A percentile compares a stretch with the other conserved stretches of the same genome.
phyloP scores from a whole-genome alignment of 2,329 filamentous ascomycete species.

The Pyrenochaeta sp. region DNA sequence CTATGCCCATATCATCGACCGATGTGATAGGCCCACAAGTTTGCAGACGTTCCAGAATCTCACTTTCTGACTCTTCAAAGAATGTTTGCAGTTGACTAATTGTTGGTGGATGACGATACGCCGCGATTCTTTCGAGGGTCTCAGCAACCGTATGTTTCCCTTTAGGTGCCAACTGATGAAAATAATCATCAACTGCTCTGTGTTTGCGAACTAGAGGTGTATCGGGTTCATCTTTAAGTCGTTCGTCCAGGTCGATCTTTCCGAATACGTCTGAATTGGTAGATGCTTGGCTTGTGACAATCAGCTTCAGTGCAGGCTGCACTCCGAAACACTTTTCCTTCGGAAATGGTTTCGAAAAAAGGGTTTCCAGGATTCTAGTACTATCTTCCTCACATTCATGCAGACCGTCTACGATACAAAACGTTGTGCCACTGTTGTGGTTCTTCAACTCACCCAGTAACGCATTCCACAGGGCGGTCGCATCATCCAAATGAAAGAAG shows the following conservation, averaged over 20 bases:
- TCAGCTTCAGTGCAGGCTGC: background rate
- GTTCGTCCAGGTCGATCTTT: background rate
- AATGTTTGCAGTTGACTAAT: background rate
- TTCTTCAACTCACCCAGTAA: background rate
- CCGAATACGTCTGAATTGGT: background rate
- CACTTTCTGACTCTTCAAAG: background rate
- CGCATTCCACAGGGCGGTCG: background rate
- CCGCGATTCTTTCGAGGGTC: background rate
- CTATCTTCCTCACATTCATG: background rate
- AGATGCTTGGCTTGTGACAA: background rate
- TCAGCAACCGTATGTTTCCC: background rate
- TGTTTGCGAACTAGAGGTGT: background rate
- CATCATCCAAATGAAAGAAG: background rate
- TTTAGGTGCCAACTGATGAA: background rate
- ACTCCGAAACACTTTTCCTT: background rate
- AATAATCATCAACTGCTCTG: background rate
- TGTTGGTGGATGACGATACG: background rate
- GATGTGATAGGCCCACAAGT: background rate
- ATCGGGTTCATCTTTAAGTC: background rate
- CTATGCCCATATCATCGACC: background rate
- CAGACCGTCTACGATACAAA: background rate
- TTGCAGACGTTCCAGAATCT: background rate
- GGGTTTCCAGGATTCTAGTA: background rate
- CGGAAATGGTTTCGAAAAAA: background rate
- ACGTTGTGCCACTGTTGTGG: background rate